phyloP scores from a whole-genome alignment of 2,329 filamentous ascomycete species.

The Pyricularia pennisetigena region DNA sequence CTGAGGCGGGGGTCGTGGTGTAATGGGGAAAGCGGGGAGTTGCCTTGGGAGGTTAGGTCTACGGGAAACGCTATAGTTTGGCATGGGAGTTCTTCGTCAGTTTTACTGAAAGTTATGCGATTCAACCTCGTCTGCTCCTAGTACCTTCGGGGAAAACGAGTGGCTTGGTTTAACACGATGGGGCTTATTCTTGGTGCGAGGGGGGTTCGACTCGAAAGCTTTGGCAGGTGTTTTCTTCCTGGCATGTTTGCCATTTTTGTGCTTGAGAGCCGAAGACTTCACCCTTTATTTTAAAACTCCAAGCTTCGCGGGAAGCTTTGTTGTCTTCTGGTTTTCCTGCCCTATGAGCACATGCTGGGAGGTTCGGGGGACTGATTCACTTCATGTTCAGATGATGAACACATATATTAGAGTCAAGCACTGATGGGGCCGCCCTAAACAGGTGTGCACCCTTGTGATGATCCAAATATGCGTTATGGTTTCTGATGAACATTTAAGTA shows the following conservation, averaged over 20 bases:
- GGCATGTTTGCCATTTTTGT: slow-evolving; percentile 27
- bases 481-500: slow-evolving; percentile 24
- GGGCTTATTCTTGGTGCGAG: slow-evolving; percentile 99
- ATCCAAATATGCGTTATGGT: slow-evolving; percentile 29
- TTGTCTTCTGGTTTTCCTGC: slow-evolving; percentile 15
- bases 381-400: slow-evolving; percentile 82
- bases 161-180: slow-evolving; percentile 84
- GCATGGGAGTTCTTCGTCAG: slow-evolving; percentile 73
- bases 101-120: slow-evolving; percentile 93
- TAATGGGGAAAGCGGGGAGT: slow-evolving; percentile 14
- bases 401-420: slow-evolving; percentile 98
- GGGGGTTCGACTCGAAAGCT: slow-evolving; percentile 42
- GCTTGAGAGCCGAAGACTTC: not conserved
- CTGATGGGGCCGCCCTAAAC: slow-evolving; percentile 47
- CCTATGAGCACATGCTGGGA: slow-evolving; percentile 9
- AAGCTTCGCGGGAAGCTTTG: slow-evolving; percentile 27
- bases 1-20: slow-evolving; percentile 11
- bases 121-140: slow-evolving; percentile 50
- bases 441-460: slow-evolving; percentile 23
- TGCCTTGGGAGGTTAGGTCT: not conserved
- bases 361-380: slow-evolving; percentile 23
- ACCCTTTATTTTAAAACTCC: slow-evolving; percentile 15
- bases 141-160: slow-evolving; percentile 12
- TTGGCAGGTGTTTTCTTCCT: not conserved
- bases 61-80: slow-evolving; percentile 34